Percentiles rank a stretch among this genome's conserved stretches.
Evolutionary conservation across 2,329 filamentous ascomycete genomes (phyloP).

Genomic region (Ophiostoma australiae): DNA sequence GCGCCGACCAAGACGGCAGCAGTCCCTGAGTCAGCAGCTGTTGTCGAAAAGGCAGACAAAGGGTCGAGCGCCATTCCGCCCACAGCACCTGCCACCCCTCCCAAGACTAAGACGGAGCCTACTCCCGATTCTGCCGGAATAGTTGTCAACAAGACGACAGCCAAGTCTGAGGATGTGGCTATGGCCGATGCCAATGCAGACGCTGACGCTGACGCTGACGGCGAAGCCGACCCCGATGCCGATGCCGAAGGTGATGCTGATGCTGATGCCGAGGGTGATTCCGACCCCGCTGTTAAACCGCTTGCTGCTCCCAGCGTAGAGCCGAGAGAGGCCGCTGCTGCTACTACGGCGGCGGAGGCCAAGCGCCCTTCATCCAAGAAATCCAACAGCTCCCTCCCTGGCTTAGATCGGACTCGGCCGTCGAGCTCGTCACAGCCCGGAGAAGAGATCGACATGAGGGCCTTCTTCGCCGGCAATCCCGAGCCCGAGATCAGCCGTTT

Average conservation of each 20-base stretch:
- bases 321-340: not conserved
- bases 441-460: constrained; percentile 45
- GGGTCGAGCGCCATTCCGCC: not conserved
- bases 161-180: constrained; percentile 16
- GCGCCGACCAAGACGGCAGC: not conserved
- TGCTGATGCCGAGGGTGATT: not conserved
- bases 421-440: constrained; percentile 48
- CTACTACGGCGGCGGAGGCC: not conserved
- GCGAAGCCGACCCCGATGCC: not conserved
- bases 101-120: not conserved
- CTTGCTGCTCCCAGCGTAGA: not conserved
- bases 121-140: not conserved
- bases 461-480: constrained; percentile 29
- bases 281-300: not conserved
- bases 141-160: constrained; percentile 4
- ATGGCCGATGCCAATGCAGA: not conserved
- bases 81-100: not conserved
- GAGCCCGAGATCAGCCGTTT: constrained; percentile 47
- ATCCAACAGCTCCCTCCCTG: constrained; percentile 22
- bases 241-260: not conserved
- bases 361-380: not conserved
- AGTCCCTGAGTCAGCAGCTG: not conserved
- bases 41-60: not conserved
- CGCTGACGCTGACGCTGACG: not conserved
- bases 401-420: constrained; percentile 27